Percentiles rank a stretch among this genome's conserved stretches.
These are phyloP conservation scores for Neurospora crassa DNA, from an alignment of 2,329 filamentous ascomycete genomes.

Conservation along the genomic window DNA sequence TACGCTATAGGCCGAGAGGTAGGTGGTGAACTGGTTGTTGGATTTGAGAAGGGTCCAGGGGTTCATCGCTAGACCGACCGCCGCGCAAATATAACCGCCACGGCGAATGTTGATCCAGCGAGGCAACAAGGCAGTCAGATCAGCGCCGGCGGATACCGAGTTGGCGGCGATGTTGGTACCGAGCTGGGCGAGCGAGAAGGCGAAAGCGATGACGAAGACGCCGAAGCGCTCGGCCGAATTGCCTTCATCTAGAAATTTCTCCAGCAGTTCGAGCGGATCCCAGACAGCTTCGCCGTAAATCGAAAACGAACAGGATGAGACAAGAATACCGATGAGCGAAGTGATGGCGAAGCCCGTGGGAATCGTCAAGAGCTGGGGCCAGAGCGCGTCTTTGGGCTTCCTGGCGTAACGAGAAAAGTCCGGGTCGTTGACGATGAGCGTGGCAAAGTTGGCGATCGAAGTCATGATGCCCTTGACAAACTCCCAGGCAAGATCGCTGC, in stretches of 20 bases:
- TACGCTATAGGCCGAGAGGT: conserved; percentile 84
- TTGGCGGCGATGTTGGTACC: conserved; percentile 86
- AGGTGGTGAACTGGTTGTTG: conserved; percentile 80
- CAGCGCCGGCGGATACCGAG: conserved; percentile 72
- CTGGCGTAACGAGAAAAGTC: conserved; percentile 79
- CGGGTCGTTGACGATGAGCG: conserved; percentile 72
- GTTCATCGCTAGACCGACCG: conserved; percentile 74
- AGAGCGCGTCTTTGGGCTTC: conserved; percentile 66
- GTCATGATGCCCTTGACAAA: conserved; percentile 82
- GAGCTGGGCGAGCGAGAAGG: conserved; percentile 70
- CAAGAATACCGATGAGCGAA: conserved; percentile 74
- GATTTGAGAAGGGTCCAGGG: conserved; percentile 70
- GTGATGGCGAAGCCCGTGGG: conserved; percentile 66
- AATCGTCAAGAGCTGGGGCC: conserved; percentile 70
- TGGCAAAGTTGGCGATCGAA: conserved; percentile 83
- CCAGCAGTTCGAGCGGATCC: conserved; percentile 62
- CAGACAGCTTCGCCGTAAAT: conserved; percentile 60
- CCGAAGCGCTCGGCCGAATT: conserved; percentile 61
- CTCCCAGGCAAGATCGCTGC: conserved; percentile 67
- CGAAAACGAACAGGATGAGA: conserved; percentile 61
- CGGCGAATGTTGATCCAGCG: conserved; percentile 78
- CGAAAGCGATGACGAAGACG: conserved; percentile 61
- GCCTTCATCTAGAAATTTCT: conserved; percentile 58
- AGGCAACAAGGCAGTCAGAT: conserved; percentile 71
- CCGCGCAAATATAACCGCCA: conserved; percentile 76